Percentiles rank a stretch among this genome's conserved stretches.
These are phyloP conservation scores for Leccinum broughii DNA, from an alignment of 768 basidiomycete species.

Conservation along the genomic window DNA sequence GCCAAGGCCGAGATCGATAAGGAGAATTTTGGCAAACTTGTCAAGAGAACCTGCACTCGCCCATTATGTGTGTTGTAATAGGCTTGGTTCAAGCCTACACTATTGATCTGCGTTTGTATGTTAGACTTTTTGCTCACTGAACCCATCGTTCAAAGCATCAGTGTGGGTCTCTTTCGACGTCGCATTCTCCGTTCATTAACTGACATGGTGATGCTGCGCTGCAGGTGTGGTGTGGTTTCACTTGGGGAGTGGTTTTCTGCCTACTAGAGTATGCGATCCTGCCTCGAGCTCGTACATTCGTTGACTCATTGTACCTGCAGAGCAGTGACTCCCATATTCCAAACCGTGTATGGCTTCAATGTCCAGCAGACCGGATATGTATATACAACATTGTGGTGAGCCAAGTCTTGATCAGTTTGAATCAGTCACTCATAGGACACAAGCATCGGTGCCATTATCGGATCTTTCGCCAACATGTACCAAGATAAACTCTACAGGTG, in stretches of 20 bases:
- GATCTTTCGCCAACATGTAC: constrained; percentile 43
- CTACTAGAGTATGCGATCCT: constrained; percentile 49
- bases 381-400: constrained; percentile 51
- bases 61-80: constrained; percentile 56
- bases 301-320: constrained; percentile 26
- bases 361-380: constrained; percentile 57
- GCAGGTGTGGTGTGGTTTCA: constrained; percentile 66
- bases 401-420: background rate
- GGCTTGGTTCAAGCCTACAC: background rate
- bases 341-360: constrained; percentile 57
- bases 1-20: constrained; percentile 64
- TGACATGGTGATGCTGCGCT: background rate
- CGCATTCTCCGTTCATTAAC: background rate
- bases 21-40: constrained; percentile 50
- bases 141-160: constrained; percentile 71
- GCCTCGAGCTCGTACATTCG: background rate
- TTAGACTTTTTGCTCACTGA: constrained; percentile 42
- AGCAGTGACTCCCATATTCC: constrained; percentile 57
- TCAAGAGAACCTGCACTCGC: constrained; percentile 67
- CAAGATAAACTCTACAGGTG: constrained; percentile 55
- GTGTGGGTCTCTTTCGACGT: constrained; percentile 41
- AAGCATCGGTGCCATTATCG: constrained; percentile 54
- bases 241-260: constrained; percentile 74
- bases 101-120: constrained; percentile 2
- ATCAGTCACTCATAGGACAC: constrained; percentile 2